Percentiles rank a stretch among this genome's conserved stretches.
These are phyloP conservation scores for Metschnikowia anglica DNA, from an alignment of 805 yeast species.

Conservation along the genomic window DNA sequence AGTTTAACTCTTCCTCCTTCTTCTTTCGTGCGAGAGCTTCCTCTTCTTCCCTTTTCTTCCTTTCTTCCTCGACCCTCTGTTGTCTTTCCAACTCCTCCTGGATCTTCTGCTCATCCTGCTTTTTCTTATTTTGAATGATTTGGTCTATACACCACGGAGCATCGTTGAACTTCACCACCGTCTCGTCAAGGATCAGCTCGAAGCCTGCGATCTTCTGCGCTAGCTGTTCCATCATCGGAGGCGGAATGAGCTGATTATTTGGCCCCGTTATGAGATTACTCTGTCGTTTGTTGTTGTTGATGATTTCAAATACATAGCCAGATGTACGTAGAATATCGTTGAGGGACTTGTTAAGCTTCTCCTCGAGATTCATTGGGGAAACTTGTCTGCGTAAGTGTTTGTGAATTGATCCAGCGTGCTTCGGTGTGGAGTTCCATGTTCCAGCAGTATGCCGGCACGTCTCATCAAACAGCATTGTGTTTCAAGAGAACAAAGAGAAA, in stretches of 20 bases:
- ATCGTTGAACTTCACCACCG: conserved; percentile 41
- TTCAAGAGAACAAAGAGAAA: too few relatives aligned
- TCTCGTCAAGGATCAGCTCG: conserved; percentile 45
- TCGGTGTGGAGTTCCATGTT: conserved; percentile 11
- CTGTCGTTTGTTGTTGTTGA: conserved; percentile 41
- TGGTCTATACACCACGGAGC: conserved; percentile 45
- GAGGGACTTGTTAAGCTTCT: conserved; percentile 39
- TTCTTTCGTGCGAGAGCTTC: conserved; percentile 17
- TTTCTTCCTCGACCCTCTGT: conserved; percentile 31
- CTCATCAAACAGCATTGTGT: too few relatives aligned
- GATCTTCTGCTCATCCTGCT: conserved; percentile 40
- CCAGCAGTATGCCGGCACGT: conserved; percentile 8
- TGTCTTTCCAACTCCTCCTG: conserved; percentile 37
- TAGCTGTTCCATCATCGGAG: conserved; percentile 37
- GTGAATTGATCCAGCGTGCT: not conserved
- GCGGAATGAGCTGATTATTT: conserved; percentile 41
- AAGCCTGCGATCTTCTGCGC: conserved; percentile 35
- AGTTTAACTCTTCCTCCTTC: conserved; percentile 24
- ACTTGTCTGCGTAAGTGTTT: not conserved
- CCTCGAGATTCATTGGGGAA: conserved; percentile 36
- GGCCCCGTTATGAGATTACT: conserved; percentile 43
- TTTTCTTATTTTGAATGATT: conserved; percentile 42
- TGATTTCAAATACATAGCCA: conserved; percentile 44
- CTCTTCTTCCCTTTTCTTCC: conserved; percentile 23
- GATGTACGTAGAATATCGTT: conserved; percentile 42